Conservation (phyloP, 495 filamentous ascomycete species). For the Penicillium angulare region DNA sequence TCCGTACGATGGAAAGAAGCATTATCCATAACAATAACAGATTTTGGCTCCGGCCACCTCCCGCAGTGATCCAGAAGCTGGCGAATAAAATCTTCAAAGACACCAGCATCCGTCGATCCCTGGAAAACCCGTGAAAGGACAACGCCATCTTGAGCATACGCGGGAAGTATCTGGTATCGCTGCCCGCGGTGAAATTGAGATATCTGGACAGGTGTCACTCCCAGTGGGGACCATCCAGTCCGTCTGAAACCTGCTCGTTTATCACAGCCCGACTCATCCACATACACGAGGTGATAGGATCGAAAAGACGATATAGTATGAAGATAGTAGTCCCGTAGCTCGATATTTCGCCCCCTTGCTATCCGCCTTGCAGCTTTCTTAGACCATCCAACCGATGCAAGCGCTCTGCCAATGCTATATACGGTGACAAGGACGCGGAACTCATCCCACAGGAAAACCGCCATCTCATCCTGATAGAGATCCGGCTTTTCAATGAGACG, state of each 20-base stretch:
- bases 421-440: conserved; percentile 2
- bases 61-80: conserved; percentile 33
- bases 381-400: conserved; percentile 4
- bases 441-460: conserved; percentile 15
- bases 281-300: conserved; percentile 9
- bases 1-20: conserved; percentile 4
- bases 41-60: conserved; percentile 38
- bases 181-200: conserved; percentile 28
- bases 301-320: conserved; percentile 19
- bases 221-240: conserved; percentile 27
- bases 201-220: conserved; percentile 30
- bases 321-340: too few relatives aligned
- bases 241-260: conserved; percentile 26
- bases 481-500: conserved; percentile 15
- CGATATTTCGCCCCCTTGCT: not conserved
- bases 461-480: conserved; percentile 20
- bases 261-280: conserved; percentile 20
- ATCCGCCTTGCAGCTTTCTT: conserved; percentile 17
- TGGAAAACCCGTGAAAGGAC: not conserved
- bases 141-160: not conserved
- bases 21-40: conserved; percentile 26
- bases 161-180: not conserved
- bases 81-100: conserved; percentile 43
- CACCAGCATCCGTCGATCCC: conserved; percentile 10
- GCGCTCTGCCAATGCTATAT: conserved; percentile 13